These are phyloP conservation scores for Phytophthora meadii DNA, from an alignment of 352 stramenopile species.

Conservation along the genomic window DNA sequence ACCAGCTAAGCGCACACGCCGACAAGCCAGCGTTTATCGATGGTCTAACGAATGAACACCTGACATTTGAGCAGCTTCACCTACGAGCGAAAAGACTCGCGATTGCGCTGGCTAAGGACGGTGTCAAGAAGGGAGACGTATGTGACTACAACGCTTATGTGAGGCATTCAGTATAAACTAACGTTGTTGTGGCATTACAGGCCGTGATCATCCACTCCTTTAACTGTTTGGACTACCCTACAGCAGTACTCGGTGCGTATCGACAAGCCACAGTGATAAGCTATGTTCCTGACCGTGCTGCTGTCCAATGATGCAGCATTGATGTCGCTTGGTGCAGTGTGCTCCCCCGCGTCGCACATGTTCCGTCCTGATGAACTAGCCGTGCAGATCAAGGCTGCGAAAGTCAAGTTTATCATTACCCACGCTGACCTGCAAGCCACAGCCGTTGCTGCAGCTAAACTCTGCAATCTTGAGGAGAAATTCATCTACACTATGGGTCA, in stretches of 20 bases:
- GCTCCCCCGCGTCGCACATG: conserved; percentile 67
- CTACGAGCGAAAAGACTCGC: conserved; percentile 47
- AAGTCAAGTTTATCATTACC: conserved; percentile 64
- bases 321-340: conserved; percentile 56
- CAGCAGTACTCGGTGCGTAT: conserved; percentile 51
- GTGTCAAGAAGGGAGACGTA: conserved; percentile 62
- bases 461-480: conserved; percentile 36
- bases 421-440: conserved; percentile 54
- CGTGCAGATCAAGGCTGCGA: conserved; percentile 50
- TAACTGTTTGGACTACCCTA: conserved; percentile 76
- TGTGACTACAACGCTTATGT: conserved; percentile 2
- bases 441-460: conserved; percentile 48
- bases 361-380: conserved; percentile 57
- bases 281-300: conserved; percentile 7
- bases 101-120: conserved; percentile 49
- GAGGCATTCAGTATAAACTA: neutral
- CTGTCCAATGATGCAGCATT: conserved; percentile 34
- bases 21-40: conserved; percentile 65
- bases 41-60: conserved; percentile 54
- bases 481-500: conserved; percentile 62
- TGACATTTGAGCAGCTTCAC: conserved; percentile 59
- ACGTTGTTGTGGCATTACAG: conserved; percentile 27
- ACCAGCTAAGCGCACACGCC: conserved; percentile 38
- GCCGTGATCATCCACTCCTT: conserved; percentile 68
- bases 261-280: neutral